Evolutionary conservation across 495 filamentous ascomycete genomes (phyloP).

Genomic region (Xylaria intraflava): DNA sequence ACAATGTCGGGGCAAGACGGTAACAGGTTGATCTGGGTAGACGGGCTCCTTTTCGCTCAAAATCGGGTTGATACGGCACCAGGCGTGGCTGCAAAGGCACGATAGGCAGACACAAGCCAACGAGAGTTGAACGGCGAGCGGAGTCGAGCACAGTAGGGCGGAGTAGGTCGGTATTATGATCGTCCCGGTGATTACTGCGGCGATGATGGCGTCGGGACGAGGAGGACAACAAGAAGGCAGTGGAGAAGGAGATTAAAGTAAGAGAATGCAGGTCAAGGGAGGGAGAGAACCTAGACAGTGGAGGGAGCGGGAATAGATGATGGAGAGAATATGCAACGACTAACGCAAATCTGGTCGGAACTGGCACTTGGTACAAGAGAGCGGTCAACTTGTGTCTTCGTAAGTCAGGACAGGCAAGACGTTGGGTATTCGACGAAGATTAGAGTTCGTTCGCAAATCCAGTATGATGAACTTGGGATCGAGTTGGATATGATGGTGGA

Average conservation of each 20-base stretch:
- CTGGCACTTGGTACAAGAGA: not conserved
- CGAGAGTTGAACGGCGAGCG: not conserved
- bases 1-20: not conserved
- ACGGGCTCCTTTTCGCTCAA: not conserved
- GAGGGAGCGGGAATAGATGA: not conserved
- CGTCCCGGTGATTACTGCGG: not conserved
- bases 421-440: not conserved
- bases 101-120: not conserved
- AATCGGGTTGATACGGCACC: not conserved
- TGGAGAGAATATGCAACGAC: not conserved
- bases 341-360: not conserved
- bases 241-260: not conserved
- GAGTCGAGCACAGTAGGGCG: too few species aligned
- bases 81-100: not conserved
- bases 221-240: not conserved
- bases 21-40: not conserved
- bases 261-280: not conserved
- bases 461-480: conserved; percentile 2
- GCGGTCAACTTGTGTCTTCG: not conserved
- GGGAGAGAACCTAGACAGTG: not conserved
- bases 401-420: not conserved
- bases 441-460: too few species aligned
- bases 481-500: conserved; percentile 10
- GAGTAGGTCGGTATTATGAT: not conserved
- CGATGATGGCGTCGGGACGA: not conserved